These are phyloP conservation scores for Trametes versicolor DNA, from an alignment of 1,284 basidiomycete species.

Conservation along the genomic window DNA sequence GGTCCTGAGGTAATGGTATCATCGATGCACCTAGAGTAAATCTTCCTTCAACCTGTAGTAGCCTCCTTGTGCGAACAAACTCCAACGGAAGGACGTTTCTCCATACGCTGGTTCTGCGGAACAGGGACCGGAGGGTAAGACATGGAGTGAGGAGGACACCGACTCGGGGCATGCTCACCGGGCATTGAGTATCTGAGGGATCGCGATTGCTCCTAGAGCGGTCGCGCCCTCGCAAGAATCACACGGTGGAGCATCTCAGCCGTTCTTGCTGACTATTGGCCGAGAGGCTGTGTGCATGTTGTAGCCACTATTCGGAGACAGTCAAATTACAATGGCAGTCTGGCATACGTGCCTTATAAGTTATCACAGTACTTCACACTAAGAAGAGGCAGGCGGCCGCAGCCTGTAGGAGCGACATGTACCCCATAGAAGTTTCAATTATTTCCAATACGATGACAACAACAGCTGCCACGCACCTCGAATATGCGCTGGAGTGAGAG, in stretches of 20 bases:
- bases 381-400: too few species aligned
- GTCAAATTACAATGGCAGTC: too few species aligned
- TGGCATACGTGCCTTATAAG: too few species aligned
- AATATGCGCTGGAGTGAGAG: too few species aligned
- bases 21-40: background rate
- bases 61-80: background rate
- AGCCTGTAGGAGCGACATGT: too few species aligned
- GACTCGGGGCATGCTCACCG: background rate
- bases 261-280: background rate
- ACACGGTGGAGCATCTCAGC: background rate
- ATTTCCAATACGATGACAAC: too few species aligned
- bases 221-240: slow-evolving; percentile 12
- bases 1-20: slow-evolving; percentile 1
- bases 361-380: too few species aligned
- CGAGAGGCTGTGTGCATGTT: background rate
- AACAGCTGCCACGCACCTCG: too few species aligned
- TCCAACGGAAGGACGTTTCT: background rate
- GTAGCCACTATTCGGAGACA: background rate
- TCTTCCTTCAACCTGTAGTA: background rate
- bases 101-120: background rate
- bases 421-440: too few species aligned
- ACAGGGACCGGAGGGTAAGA: background rate
- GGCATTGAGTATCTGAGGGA: background rate
- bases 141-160: background rate
- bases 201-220: slow-evolving; percentile 17